phyloP scores from a whole-genome alignment of 176 grass and related monocot species.

The Zea luxurians region DNA sequence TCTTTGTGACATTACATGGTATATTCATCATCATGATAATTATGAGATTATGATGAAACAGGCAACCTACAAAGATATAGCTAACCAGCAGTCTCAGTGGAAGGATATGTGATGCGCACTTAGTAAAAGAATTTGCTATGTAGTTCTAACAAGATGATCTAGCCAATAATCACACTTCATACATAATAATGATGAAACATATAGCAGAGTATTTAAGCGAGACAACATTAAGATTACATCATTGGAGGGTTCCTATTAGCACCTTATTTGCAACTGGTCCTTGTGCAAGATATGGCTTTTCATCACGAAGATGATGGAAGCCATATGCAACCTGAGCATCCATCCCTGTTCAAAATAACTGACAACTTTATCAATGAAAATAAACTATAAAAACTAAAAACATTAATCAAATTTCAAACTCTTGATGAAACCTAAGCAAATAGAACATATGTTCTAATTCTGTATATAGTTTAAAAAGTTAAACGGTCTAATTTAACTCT shows the following conservation, averaged over 20 bases:
- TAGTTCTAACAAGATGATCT: conserved; percentile 13
- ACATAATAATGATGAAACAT: neutral
- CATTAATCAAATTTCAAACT: conserved; percentile 5
- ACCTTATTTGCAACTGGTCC: conserved; percentile 98
- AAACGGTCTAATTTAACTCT: neutral
- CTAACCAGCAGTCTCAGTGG: neutral
- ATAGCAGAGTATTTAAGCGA: conserved; percentile 10
- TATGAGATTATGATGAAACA: conserved; percentile 19
- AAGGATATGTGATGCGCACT: neutral
- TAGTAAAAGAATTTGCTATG: neutral
- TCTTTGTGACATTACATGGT: neutral
- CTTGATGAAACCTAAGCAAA: conserved; percentile 6
- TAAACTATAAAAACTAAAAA: conserved; percentile 20
- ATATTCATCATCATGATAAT: neutral
- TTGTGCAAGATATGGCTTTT: conserved; percentile 89
- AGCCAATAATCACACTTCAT: neutral
- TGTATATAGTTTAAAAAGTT: neutral
- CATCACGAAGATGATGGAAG: conserved; percentile 89
- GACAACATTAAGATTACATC: neutral
- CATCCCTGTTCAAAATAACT: conserved; percentile 74
- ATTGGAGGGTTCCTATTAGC: conserved; percentile 14
- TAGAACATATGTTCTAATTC: neutral
- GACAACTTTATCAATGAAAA: conserved; percentile 15
- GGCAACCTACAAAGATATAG: conserved; percentile 5
- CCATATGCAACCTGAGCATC: conserved; percentile 97